Evolutionary conservation across 768 basidiomycete genomes (phyloP).

Genomic region (Pulveroboletus ravenelii): DNA sequence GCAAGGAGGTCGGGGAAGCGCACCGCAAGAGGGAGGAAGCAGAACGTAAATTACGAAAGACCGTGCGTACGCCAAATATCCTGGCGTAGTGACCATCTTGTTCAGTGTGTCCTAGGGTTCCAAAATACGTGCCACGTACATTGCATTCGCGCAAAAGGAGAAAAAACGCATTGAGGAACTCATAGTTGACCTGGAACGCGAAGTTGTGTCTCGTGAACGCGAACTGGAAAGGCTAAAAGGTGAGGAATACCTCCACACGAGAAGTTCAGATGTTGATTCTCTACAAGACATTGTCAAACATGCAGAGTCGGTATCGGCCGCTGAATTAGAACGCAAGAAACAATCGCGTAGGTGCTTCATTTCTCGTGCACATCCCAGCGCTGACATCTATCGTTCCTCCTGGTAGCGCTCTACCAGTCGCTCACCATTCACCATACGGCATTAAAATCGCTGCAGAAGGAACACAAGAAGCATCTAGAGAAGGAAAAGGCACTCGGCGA

Average conservation of each 20-base stretch:
- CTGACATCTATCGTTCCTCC: neutral
- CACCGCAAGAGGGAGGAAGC: conserved; percentile 65
- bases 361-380: neutral
- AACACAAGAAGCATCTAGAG: conserved; percentile 67
- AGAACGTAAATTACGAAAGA: conserved; percentile 75
- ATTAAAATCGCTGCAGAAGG: conserved; percentile 69
- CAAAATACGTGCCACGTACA: conserved; percentile 87
- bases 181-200: conserved; percentile 46
- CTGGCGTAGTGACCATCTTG: neutral
- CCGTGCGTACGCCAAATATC: conserved; percentile 43
- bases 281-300: conserved; percentile 70
- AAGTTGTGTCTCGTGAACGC: conserved; percentile 59
- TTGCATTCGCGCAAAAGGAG: conserved; percentile 84
- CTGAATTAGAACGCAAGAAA: conserved; percentile 79
- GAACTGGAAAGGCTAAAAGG: conserved; percentile 75
- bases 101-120: conserved; percentile 54
- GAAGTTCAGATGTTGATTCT: neutral
- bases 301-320: conserved; percentile 73
- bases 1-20: conserved; percentile 67
- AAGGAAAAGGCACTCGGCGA: conserved; percentile 74
- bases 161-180: conserved; percentile 73
- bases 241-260: conserved; percentile 24
- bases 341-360: conserved; percentile 63
- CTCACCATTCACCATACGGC: conserved; percentile 70
- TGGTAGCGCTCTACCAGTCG: conserved; percentile 70